These are phyloP conservation scores for Incumbomyces lentus DNA, from an alignment of 2,329 filamentous ascomycete species.

Conservation along the genomic window DNA sequence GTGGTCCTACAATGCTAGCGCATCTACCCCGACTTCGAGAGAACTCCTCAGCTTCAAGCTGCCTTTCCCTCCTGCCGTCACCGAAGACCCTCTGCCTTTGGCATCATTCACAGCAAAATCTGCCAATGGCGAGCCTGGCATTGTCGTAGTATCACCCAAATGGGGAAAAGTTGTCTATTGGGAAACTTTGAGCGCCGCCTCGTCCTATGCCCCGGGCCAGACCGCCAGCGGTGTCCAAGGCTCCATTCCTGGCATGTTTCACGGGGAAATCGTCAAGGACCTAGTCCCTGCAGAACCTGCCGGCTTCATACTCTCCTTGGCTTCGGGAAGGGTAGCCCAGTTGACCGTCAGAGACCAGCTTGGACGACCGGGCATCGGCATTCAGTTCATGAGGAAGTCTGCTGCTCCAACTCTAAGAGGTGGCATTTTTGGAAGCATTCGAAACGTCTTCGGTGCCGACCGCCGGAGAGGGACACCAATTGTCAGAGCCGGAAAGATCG, in stretches of 20 bases:
- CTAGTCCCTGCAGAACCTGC: constrained; percentile 76
- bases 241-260: constrained; percentile 60
- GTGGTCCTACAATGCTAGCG: constrained; percentile 66
- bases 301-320: constrained; percentile 77
- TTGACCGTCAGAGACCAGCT: constrained; percentile 77
- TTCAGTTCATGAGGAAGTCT: constrained; percentile 62
- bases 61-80: constrained; percentile 58
- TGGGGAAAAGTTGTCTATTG: constrained; percentile 85
- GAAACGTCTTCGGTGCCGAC: constrained; percentile 60
- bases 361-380: constrained; percentile 69
- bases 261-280: constrained; percentile 65
- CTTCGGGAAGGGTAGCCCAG: constrained; percentile 76
- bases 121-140: constrained; percentile 68
- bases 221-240: constrained; percentile 72
- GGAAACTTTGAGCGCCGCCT: constrained; percentile 86
- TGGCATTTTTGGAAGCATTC: constrained; percentile 72
- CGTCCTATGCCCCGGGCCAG: constrained; percentile 72
- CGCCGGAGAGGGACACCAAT: constrained; percentile 71
- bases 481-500: constrained; percentile 58
- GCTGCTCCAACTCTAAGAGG: constrained; percentile 44
- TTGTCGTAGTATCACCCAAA: constrained; percentile 74
- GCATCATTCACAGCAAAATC: constrained; percentile 74
- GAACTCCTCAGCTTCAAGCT: constrained; percentile 73
- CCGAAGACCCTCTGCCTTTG: constrained; percentile 64
- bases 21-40: constrained; percentile 51